Percentiles rank a stretch among this genome's conserved stretches.
Conservation (phyloP, 2,329 filamentous ascomycete genomes). For the Penicillium sp. region DNA sequence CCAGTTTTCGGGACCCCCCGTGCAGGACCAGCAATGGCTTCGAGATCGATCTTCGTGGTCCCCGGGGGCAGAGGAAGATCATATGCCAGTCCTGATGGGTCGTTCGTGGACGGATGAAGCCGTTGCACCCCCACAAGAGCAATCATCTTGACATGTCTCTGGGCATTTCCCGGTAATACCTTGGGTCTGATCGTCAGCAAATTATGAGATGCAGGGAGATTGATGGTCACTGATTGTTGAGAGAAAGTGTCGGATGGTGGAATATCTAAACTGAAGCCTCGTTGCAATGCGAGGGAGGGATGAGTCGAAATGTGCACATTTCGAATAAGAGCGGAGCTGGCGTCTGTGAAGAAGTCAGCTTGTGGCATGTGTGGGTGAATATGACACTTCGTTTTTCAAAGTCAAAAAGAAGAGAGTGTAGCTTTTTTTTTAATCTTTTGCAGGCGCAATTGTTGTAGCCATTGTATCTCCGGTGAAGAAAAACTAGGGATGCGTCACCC, state of each 20-base stretch:
- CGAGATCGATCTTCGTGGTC: conserved; percentile 71
- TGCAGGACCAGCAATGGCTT: conserved; percentile 66
- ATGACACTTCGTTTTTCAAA: not conserved
- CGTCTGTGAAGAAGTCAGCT: conserved; percentile 33
- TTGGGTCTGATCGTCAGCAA: conserved; percentile 66
- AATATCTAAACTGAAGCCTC: conserved; percentile 59
- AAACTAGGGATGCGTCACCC: no score
- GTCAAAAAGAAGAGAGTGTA: no score
- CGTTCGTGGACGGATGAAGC: conserved; percentile 45
- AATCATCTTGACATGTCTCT: conserved; percentile 70
- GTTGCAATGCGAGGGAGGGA: conserved; percentile 56
- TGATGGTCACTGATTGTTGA: conserved; percentile 67
- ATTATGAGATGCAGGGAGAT: conserved; percentile 60
- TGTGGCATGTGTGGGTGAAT: not conserved
- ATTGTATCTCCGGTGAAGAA: not conserved
- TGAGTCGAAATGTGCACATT: conserved; percentile 63
- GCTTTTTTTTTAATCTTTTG: not conserved
- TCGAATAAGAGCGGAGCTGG: conserved; percentile 60
- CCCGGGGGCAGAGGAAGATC: conserved; percentile 66
- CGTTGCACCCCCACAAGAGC: conserved; percentile 62
- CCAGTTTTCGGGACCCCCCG: conserved; percentile 51
- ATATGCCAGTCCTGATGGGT: conserved; percentile 61
- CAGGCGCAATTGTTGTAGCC: not conserved
- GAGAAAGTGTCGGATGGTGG: conserved; percentile 59
- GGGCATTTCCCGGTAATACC: conserved; percentile 57